Evolutionary conservation across 2,329 filamentous ascomycete species (phyloP).

Genomic region (Canariomyces notabilis): DNA sequence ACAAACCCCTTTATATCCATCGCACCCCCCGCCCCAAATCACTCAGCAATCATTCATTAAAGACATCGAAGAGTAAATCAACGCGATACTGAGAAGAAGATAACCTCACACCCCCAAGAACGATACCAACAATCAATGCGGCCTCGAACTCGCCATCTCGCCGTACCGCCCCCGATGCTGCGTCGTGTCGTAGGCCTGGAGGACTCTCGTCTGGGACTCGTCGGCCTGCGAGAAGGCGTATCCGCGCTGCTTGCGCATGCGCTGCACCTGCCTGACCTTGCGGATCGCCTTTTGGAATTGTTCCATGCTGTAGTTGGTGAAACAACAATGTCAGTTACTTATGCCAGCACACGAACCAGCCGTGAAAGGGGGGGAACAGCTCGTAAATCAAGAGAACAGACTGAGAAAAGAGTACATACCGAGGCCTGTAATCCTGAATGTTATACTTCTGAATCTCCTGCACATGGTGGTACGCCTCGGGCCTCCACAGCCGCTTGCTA

Average conservation of each 20-base stretch:
- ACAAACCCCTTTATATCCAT: neutral
- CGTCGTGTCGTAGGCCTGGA: constrained; percentile 98
- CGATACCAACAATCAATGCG: constrained; percentile 8
- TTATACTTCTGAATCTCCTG: constrained; percentile 99
- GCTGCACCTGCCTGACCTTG: constrained; percentile 95
- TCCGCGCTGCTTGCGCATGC: constrained; percentile 97
- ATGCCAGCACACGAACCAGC: too few relatives aligned
- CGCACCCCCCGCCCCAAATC: neutral
- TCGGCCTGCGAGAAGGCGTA: constrained; percentile 98
- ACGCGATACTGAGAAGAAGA: neutral
- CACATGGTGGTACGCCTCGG: constrained; percentile 94
- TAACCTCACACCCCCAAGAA: neutral
- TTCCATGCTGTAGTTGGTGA: constrained; percentile 74
- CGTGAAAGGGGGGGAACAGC: neutral
- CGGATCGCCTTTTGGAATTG: constrained; percentile 99
- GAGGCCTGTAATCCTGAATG: constrained; percentile 94
- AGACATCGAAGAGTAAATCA: too few relatives aligned
- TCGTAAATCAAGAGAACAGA: constrained; percentile 13
- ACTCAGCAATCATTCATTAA: neutral
- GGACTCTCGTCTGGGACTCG: constrained; percentile 87
- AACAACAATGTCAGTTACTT: constrained; percentile 6
- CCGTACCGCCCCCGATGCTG: constrained; percentile 86
- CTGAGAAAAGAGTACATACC: constrained; percentile 50
- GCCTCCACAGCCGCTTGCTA: constrained; percentile 92
- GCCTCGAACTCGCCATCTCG: constrained; percentile 65